Base-by-base conservation (phyloP, 768 basidiomycete species). In the Russula abietina region DNA sequence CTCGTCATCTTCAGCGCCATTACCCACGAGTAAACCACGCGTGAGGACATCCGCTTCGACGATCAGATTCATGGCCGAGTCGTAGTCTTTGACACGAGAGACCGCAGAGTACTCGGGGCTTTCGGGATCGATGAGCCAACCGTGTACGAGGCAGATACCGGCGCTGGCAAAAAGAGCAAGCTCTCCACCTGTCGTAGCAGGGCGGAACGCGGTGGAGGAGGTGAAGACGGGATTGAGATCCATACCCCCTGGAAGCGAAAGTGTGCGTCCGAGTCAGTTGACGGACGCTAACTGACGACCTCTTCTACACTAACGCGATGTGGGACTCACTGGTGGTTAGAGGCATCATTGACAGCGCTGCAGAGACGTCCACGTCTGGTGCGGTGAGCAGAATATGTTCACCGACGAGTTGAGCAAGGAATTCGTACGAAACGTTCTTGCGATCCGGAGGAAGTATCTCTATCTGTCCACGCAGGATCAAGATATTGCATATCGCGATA, bases 91-190 rank as follows among this genome's bases (percentile, higher is more conserved):
- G n/a, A n/a, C n/a, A n/a, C n/a, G n/a, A n/a, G n/a, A n/a, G n/a
- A n/a, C n/a, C n/a, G n/a, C n/a, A n/a, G n/a, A n/a, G n/a, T n/a
- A n/a, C n/a, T n/a, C n/a, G n/a, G n/a, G n/a, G n/a, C n/a, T n/a
- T n/a, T n/a, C n/a, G n/a, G n/a, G n/a, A n/a, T 89, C 88, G n/a
- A 84, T 84, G 17, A 89, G 71, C 94, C 94, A 97, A 1, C 94
- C 94, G 62, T 97, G 94, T 1, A 93, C 85, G 45, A 97, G 83
- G 5, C 82, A 75, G 49, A 96, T 90, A 10, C 85, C 86, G 0
- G 85, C 89, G 49, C 90, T 85, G n/a, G 85, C 77, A 69, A 97
- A 97, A 8, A 97, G 81, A 62, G 88, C 83, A 48, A 97, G 81
- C 70, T 91, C 94, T 2, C 90, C 92, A 0, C 83, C 83, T 32